Base-by-base conservation (phyloP, 2,329 filamentous ascomycete species). In the Lecanosticta acicola region DNA sequence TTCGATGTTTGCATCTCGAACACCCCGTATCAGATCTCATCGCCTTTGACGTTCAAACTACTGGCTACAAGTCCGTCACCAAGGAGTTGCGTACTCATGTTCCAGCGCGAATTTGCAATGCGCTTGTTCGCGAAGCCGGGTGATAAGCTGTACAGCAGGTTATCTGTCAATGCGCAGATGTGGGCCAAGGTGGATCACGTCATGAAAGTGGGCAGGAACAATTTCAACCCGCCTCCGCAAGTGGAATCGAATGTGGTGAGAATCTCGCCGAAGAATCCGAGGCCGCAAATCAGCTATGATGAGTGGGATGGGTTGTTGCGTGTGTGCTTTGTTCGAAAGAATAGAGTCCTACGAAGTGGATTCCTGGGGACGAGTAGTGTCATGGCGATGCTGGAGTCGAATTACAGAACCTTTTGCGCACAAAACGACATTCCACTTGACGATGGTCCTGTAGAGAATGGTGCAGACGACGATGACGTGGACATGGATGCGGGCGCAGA, bases 141-240 rank as follows among this genome's bases (percentile, higher is more conserved):
- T 7, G 90, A 96, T 63, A 79, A 88, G 43, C 79, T 97, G 7
- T 97, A 96, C 73, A 89, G 83, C 55, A 79, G 93, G n/a, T 75
- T 97, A 19, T 86, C 81, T 1, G 91, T 95, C 48, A 97, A 97
- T 61, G 87, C 86, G 14, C 91, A 97, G 65, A 94, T 97, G 76
- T 96, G 86, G 80, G 80, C 84, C 7, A 83, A 81, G 59, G 80
- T 84, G 41, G 75, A 73, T 18, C 77, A 73, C 59, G 81, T 94
- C 57, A 87, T 94, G 83, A 95, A 95, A 71, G 91, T 97, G 37
- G 89, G 90, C 54, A 86, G 84, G 69, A 93, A 94, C 69, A 97
- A 97, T 72, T 98, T 97, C 77, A 88, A 87, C 51, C 93, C 93
- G 0, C 91, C 93, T 1, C 93, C 93, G 7, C 80, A 88, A 61